These are phyloP conservation scores for Phytophthora tubulina DNA, from an alignment of 352 stramenopile genomes.

Conservation along the genomic window DNA sequence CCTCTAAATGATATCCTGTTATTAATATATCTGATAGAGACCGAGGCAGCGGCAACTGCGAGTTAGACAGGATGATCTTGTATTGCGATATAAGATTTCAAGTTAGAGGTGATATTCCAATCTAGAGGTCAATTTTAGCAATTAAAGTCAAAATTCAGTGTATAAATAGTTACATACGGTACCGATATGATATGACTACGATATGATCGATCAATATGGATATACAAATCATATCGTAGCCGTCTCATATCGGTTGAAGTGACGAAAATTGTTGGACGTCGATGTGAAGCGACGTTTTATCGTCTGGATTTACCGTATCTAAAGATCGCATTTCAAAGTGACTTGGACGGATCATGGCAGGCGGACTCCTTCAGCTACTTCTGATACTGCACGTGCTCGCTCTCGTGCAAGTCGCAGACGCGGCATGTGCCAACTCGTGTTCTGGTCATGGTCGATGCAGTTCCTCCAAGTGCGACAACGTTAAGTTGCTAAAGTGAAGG, in stretches of 20 bases:
- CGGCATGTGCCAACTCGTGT: constrained; percentile 69
- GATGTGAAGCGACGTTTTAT: constrained; percentile 5
- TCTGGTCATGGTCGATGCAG: constrained; percentile 69
- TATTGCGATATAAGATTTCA: too few relatives aligned
- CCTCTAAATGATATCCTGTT: too few relatives aligned
- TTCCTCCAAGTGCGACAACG: constrained; percentile 47
- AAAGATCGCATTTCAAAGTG: constrained; percentile 19
- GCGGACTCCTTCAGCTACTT: not conserved
- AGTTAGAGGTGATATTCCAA: too few relatives aligned
- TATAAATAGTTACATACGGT: too few relatives aligned
- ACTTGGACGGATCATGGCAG: constrained; percentile 4
- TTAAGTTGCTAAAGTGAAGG: not conserved
- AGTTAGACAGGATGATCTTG: too few relatives aligned
- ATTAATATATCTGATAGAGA: too few relatives aligned
- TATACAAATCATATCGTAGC: not conserved
- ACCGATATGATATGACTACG: too few relatives aligned
- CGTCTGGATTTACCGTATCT: constrained; percentile 6
- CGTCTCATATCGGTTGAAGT: too few relatives aligned
- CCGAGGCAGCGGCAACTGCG: too few relatives aligned
- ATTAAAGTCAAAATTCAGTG: too few relatives aligned
- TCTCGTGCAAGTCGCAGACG: constrained; percentile 22
- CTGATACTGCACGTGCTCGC: constrained; percentile 12
- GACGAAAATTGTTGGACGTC: too few relatives aligned
- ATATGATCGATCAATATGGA: not conserved
- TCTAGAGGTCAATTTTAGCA: too few relatives aligned